Base-by-base conservation (phyloP, 1,284 basidiomycete species). In the Malassezia nana region DNA sequence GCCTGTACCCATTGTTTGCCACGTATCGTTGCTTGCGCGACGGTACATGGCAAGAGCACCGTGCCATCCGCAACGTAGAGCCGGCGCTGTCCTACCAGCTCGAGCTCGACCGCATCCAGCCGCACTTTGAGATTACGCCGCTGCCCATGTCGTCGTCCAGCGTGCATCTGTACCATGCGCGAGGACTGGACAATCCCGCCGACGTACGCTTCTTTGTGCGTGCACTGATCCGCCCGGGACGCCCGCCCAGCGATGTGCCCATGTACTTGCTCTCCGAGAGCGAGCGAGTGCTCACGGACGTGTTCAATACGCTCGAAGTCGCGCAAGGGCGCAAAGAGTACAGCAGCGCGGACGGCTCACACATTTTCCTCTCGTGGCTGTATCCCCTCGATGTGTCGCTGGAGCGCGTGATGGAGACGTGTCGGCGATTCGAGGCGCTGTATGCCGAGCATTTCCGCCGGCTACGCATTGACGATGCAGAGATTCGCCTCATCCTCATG, bases 191-290 rank as follows among this genome's bases (percentile, higher is more conserved):
- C 78, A 98, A 98, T 77, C 86, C 92, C 63, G 82, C 94, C n/a
- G 49, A 43, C 22, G 32, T 44, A 58, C 83, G 94, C 56, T 99
- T 99, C 85, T 98, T 99, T 77, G 84, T 99, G 52, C 89, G 94
- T 51, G 91, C 90, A 16, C 81, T 99, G 52, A 83, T 99, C 51
- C 89, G 94, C 55, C 94, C 94, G 47, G 92, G 94, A 59, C 86
- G 89, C 60, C 82, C 96, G 29, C 83, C 85, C 50, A 90, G 89
- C 43, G 82, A 82, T 57, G 88, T 96, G 84, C 87, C 89, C 28
- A 86, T 95, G 76, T 99, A 98, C 78, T 84, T 99, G 71, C 85
- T 98, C 65, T 94, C 91, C 3, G 94, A 98, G 79, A 92, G 91
- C 4, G 94, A 98, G 75, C 86, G 92, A 43, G 83, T 98, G 24